These are phyloP conservation scores for Auriscalpium microsporum DNA, from an alignment of 768 basidiomycete species.

Conservation along the genomic window DNA sequence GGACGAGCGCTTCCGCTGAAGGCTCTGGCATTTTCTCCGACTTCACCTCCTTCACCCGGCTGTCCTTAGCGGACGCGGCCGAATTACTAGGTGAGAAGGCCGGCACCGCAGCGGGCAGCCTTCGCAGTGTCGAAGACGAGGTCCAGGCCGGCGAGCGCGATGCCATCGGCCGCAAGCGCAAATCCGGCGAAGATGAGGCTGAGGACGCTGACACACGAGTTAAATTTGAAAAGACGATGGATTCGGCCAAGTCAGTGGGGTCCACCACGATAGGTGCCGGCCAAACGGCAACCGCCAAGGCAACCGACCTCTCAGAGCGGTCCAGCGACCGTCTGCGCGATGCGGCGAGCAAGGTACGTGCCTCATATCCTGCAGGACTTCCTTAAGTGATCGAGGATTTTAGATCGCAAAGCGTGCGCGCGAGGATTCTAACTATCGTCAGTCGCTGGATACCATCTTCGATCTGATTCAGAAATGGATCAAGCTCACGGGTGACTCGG, in stretches of 20 bases:
- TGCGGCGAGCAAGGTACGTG: constrained; percentile 43
- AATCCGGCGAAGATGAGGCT: constrained; percentile 38
- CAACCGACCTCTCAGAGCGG: constrained; percentile 37
- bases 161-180: constrained; percentile 43
- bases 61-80: constrained; percentile 59
- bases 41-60: constrained; percentile 55
- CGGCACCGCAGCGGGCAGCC: constrained; percentile 37
- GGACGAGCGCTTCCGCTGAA: constrained; percentile 45
- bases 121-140: constrained; percentile 48
- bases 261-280: constrained; percentile 36
- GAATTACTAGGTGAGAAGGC: constrained; percentile 50
- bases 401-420: constrained; percentile 62
- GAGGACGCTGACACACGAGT: constrained; percentile 36
- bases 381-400: background rate
- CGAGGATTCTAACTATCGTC: constrained; percentile 48
- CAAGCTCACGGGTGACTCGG: constrained; percentile 40
- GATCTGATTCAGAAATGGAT: constrained; percentile 50
- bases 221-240: constrained; percentile 61
- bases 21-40: constrained; percentile 48
- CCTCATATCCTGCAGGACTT: background rate
- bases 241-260: constrained; percentile 50
- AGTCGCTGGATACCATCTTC: constrained; percentile 50
- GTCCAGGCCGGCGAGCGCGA: constrained; percentile 56
- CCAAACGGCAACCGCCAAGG: constrained; percentile 27
- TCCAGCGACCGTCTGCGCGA: constrained; percentile 37